Evolutionary conservation across 2,329 filamentous ascomycete genomes (phyloP), one percentile per base, ranked within the genome.

Genomic region (Pyrenochaeta sp.): DNA sequence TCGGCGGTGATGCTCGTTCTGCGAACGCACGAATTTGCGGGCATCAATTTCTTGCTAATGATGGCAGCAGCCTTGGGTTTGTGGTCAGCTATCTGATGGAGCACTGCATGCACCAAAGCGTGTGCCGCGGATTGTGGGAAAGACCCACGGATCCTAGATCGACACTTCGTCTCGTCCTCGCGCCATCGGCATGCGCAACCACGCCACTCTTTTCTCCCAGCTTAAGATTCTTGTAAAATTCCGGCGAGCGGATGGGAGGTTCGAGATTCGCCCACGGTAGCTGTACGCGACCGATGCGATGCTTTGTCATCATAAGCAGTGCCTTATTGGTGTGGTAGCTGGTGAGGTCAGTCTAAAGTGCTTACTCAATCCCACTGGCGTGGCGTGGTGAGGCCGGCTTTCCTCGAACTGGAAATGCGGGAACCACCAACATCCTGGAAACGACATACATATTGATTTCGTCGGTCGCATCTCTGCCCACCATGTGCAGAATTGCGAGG

Each of bases 401-500:
- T 55, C 39, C 52, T 57, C 44, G 50, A 62, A 61, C 5, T 13
- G 57, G 53, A 19, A 60, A 25, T 36, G 52, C 54, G 48, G 52
- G 45, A 51, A 43, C n/a, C 47, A 36, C 51, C 32, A 32, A 56
- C 61, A 43, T 46, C 60, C 50, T 36, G 48, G 27, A 15, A 47
- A 28, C 27, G 36, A 61, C 72, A 79, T 83, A 86, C 85, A 82
- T 83, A 61, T 83, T 83, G 66, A 87, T 86, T 69, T 87, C 85
- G 67, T 86, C 83, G 22, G 84, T 85, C 25, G 85, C 84, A 74
- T 87, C 85, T 72, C 80, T 81, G 54, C 85, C 85, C 3, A 87
- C 83, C 84, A 87, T 88, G 76, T 89, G 86, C 61, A 85, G 70
- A 59, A 88, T 86, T 22, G 86, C 84, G 27, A 88, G 76, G 13